Evolutionary conservation across 1,284 basidiomycete genomes (phyloP), one percentile per base, ranked within the genome.

Genomic region (Puccinia brachypodii): DNA sequence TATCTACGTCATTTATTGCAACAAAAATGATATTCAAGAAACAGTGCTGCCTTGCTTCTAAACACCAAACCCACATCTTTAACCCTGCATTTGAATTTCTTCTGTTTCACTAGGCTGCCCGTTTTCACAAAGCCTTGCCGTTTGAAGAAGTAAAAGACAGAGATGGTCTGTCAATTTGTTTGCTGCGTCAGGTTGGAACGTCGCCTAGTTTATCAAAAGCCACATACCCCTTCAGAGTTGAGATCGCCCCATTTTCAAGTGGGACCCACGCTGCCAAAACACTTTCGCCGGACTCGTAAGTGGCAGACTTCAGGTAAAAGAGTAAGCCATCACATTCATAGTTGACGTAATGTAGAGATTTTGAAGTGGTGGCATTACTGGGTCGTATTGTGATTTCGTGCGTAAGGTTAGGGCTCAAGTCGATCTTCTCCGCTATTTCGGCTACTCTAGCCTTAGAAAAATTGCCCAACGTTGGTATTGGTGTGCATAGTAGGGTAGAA

Each of bases 241-340:
- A 14, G 31, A 73, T 73, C n/a, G n/a, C n/a, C 33, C 71, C 71
- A 22, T 42, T 16, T 53, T 11, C 8, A 33, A 80, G 50, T 25
- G 77, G 77, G n/a, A 80, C 53, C 77, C 77, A 80, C 13, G 50
- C 77, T 22, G 77, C 77, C 69, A 80, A 36, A 0, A 72, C 36
- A 31, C 64, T 72, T 14, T 80, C 53, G 38, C 77, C 77, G 44
- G 68, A 80, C 53, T 80, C 68, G 33, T 80, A 80, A 6, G 77
- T 80, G 14, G 77, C 66, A 44, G 77, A 71, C 33, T 80, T 71
- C 53, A 80, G 66, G 33, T 73, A 80, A 22, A 80, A 56, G 19
- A 80, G 66, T 28, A 80, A 33, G 14, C 77, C 77, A 53, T 80
- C 77, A 44, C 16, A n/a, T 60, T 72, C 33, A 72, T 58, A 60